Conservation (phyloP, 2,329 filamentous ascomycete species). For the Sporothrix humicola region DNA sequence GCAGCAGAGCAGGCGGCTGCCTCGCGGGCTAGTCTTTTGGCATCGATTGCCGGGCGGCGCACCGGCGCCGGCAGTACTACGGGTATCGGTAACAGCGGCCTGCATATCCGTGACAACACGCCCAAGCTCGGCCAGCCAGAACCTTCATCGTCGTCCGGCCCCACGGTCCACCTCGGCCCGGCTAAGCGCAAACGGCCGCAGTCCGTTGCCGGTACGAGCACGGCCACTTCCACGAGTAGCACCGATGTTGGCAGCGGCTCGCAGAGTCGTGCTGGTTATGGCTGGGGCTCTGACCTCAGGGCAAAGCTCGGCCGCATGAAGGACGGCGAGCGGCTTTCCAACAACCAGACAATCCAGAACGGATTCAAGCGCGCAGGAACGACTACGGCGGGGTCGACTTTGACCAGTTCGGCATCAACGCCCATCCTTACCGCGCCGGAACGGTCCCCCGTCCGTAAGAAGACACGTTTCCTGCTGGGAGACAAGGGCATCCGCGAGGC, state of each 20-base stretch:
- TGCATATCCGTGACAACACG: constrained; percentile 32
- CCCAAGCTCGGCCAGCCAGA: constrained; percentile 50
- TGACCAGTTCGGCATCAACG: constrained; percentile 27
- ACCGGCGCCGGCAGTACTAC: constrained; percentile 33
- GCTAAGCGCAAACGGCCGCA: constrained; percentile 66
- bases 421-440: constrained; percentile 39
- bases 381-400: constrained; percentile 26
- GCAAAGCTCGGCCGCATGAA: constrained; percentile 67
- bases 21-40: constrained; percentile 35
- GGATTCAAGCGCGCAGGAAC: constrained; percentile 18
- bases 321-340: constrained; percentile 54
- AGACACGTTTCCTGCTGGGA: constrained; percentile 79
- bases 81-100: constrained; percentile 48
- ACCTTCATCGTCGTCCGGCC: constrained; percentile 41
- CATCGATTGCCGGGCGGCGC: constrained; percentile 33
- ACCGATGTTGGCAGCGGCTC: constrained; percentile 37
- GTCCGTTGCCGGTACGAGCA: constrained; percentile 44
- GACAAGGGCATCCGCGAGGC: constrained; percentile 78
- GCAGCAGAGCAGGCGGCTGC: constrained; percentile 36
- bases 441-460: constrained; percentile 65
- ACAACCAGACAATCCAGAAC: constrained; percentile 33
- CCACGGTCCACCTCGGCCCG: constrained; percentile 61
- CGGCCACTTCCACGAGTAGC: constrained; percentile 29
- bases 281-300: constrained; percentile 63
- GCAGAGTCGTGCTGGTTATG: constrained; percentile 47